Percentiles rank a stretch among this genome's conserved stretches.
These are phyloP conservation scores for Amphicarpaea edgeworthii DNA, from an alignment of 306 rosid genomes.

Conservation along the genomic window DNA sequence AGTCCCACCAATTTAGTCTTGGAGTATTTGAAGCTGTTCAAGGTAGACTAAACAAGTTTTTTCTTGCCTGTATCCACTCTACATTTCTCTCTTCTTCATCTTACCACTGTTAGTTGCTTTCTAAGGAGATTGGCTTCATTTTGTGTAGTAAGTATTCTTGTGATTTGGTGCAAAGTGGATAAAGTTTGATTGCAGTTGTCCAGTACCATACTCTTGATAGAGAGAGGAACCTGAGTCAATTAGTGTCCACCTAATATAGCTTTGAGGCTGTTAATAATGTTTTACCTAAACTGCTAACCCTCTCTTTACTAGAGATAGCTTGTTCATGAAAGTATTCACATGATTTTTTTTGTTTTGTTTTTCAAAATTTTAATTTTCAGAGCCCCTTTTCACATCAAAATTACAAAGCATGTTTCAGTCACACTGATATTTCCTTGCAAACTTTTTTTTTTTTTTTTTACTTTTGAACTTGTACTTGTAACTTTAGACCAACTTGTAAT, in stretches of 20 bases:
- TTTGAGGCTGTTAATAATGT: constrained; percentile 16
- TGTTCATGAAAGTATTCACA: constrained; percentile 18
- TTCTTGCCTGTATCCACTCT: constrained; percentile 17
- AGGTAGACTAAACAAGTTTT: background rate
- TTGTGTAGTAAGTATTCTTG: constrained; percentile 28
- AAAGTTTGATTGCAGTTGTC: constrained; percentile 9
- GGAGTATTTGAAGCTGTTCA: constrained; percentile 30
- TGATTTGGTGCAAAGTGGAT: background rate
- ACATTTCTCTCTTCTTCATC: constrained; percentile 16
- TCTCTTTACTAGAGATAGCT: background rate
- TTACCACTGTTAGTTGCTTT: constrained; percentile 16
- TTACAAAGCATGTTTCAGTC: background rate
- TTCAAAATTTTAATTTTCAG: background rate
- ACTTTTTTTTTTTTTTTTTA: constrained; percentile 6
- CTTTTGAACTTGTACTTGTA: constrained; percentile 18
- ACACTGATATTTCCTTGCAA: background rate
- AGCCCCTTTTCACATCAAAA: background rate
- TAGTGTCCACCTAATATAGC: constrained; percentile 15
- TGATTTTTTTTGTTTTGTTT: background rate
- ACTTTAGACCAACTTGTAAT: constrained; percentile 19
- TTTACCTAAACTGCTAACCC: background rate
- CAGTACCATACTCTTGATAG: background rate
- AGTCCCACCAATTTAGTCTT: constrained; percentile 16
- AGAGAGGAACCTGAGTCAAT: background rate
- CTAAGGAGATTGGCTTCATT: constrained; percentile 7